Percentiles rank a stretch among this genome's conserved stretches.
Conservation (phyloP, 257 asterid species). For the Sherardia arvensis region DNA sequence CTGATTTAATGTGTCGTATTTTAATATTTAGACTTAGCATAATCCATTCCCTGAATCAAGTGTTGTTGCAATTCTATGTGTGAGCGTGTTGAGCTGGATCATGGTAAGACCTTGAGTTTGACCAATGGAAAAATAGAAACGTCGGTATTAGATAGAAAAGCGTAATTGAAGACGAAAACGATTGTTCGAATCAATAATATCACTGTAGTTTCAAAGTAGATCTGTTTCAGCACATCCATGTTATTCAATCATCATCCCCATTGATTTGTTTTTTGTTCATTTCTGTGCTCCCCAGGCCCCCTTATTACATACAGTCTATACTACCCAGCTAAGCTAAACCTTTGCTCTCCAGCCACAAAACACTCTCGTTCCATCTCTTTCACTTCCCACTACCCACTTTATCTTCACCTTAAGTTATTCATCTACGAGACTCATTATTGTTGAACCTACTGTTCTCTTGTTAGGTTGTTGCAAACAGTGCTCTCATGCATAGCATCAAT, state of each 20-base stretch:
- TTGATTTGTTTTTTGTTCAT: slow-evolving; percentile 6
- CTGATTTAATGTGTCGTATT: no score
- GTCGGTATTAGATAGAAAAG: slow-evolving; percentile 8
- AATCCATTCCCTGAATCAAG: no score
- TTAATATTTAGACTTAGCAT: no score
- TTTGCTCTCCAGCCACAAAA: slow-evolving; percentile 7
- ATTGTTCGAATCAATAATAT: slow-evolving; percentile 20
- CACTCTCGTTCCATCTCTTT: slow-evolving; percentile 12
- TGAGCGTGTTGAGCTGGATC: no score
- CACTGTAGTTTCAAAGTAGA: slow-evolving; percentile 21
- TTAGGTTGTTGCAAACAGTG: no score
- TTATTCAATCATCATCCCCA: slow-evolving; percentile 7
- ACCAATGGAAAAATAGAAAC: slow-evolving; percentile 22
- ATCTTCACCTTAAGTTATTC: no score
- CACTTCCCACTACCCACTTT: background rate
- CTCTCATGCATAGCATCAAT: no score
- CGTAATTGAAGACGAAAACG: slow-evolving; percentile 33
- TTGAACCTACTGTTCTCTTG: no score
- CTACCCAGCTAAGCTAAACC: background rate
- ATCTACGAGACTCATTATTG: background rate
- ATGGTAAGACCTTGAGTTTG: slow-evolving; percentile 14
- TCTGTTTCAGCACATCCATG: slow-evolving; percentile 13
- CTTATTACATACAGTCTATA: background rate
- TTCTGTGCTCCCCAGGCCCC: background rate
- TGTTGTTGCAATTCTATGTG: no score